A percentile compares a stretch with the other conserved stretches of the same genome.
Conservation (phyloP, 2,329 filamentous ascomycete genomes). For the Pyrenochaeta sp. region DNA sequence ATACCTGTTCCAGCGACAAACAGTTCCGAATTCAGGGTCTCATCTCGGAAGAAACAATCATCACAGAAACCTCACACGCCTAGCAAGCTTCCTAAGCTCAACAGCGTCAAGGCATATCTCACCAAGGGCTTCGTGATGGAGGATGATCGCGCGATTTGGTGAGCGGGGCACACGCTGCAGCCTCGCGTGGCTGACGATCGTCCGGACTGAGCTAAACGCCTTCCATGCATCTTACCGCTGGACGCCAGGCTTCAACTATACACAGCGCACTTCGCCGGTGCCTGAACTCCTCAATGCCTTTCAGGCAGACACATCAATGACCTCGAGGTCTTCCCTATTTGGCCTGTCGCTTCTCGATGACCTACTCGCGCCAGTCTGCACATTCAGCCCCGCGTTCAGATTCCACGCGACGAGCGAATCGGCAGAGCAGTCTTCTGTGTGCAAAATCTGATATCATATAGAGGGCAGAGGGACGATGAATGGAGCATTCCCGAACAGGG, state of each 20-base stretch:
- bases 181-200: conserved; percentile 25
- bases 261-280: conserved; percentile 24
- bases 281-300: conserved; percentile 38
- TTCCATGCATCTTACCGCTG: conserved; percentile 11
- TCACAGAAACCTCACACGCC: background rate
- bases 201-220: conserved; percentile 20
- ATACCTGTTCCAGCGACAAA: conserved; percentile 34
- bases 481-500: conserved; percentile 31
- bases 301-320: conserved; percentile 43
- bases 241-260: conserved; percentile 37
- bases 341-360: conserved; percentile 12
- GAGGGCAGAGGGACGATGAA: conserved; percentile 26
- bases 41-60: conserved; percentile 21
- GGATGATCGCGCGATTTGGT: conserved; percentile 9
- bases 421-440: conserved; percentile 7
- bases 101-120: background rate
- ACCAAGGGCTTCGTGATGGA: conserved; percentile 1
- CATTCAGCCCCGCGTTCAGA: conserved; percentile 21
- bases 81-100: background rate
- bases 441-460: conserved; percentile 2
- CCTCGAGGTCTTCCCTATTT: conserved; percentile 23
- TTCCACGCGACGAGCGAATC: conserved; percentile 23
- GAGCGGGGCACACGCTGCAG: conserved; percentile 18
- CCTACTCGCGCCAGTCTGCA: conserved; percentile 1
- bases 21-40: conserved; percentile 22